Evolutionary conservation across 2,329 filamentous ascomycete species (phyloP), one percentile per base, ranked within the genome.

Genomic region (Fusarium nygamai): DNA sequence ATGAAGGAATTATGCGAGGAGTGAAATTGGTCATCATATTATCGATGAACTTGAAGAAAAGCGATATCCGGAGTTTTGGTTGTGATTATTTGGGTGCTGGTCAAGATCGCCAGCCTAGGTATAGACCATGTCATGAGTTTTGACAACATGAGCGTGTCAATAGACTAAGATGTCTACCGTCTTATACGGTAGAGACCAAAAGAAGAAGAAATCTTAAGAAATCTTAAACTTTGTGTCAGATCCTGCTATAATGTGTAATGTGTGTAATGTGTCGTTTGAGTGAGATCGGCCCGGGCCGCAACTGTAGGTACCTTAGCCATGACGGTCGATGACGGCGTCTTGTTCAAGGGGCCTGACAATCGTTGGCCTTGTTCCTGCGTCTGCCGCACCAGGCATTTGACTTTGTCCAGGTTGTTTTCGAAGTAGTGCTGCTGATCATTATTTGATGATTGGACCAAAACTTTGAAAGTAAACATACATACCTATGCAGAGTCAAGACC

Each of bases 41-140:
- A 36, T 65, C 59, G 63, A 74, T 71, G 59, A 44, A 70, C 59
- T 57, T 54, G 61, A 68, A 73, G 68, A 78, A 72, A 70, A 79
- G 71, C 69, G 74, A 78, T 78, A 77, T 77, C 71, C 39, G 77
- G 77, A 78, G 77, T 78, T 78, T 78, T 78, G 75, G 73, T 75
- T 78, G 65, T 71, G 66, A 71, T 73, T 65, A 61, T 69, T 69
- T 66, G 65, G 63, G 64, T 61, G 60, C 63, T 69, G 67, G 67
- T 62, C 66, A 61, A 57, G 68, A 63, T 51, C 51, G 61, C 47
- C 54, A 38, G 54, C 43, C 44, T 61, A 59, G 59, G 67, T 53
- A 71, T 65, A 61, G 53, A 53, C 31, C 31, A 64, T 60, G 48
- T 57, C 34, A 60, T 46, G 54, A 41, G 24, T 58, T 51, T 36